Percentiles rank a stretch among this genome's conserved stretches.
Conservation (phyloP, 805 yeast species). For the Teunomyces tritomae region DNA sequence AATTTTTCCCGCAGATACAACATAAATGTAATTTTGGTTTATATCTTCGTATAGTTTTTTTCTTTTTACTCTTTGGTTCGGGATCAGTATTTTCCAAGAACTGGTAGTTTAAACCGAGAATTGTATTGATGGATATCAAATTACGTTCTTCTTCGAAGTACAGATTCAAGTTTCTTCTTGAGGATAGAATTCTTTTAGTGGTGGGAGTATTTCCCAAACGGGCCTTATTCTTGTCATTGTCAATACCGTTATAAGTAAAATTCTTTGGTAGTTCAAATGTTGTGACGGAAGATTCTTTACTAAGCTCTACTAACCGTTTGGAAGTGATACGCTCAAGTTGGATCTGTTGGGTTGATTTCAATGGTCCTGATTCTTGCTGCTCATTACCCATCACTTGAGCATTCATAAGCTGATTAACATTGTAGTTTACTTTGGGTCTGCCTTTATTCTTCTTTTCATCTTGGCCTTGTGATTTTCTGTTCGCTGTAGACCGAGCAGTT, state of each 20-base stretch:
- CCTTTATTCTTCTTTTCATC: constrained; percentile 28
- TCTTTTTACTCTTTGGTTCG: constrained; percentile 13
- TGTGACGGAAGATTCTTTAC: constrained; percentile 26
- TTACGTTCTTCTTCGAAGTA: constrained; percentile 47
- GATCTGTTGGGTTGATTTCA: constrained; percentile 41
- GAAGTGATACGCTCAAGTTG: constrained; percentile 39
- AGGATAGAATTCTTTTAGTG: constrained; percentile 41
- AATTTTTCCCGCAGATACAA: constrained; percentile 39
- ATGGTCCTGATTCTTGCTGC: constrained; percentile 30
- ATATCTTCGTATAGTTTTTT: constrained; percentile 13
- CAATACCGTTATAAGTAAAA: constrained; percentile 32
- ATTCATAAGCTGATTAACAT: constrained; percentile 41
- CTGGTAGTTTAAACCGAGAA: constrained; percentile 39
- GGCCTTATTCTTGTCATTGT: constrained; percentile 21
- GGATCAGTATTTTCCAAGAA: constrained; percentile 35
- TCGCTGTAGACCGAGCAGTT: constrained; percentile 34
- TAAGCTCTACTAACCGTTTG: constrained; percentile 35
- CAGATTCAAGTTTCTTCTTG: constrained; percentile 41
- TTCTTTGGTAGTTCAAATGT: constrained; percentile 43
- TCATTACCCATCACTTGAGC: constrained; percentile 38
- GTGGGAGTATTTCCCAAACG: constrained; percentile 44
- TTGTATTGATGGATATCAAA: constrained; percentile 40
- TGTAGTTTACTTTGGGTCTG: constrained; percentile 44
- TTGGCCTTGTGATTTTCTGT: constrained; percentile 13
- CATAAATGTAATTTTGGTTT: constrained; percentile 38